phyloP scores from a whole-genome alignment of 495 filamentous ascomycete species.

The Cairneyella variabilis region DNA sequence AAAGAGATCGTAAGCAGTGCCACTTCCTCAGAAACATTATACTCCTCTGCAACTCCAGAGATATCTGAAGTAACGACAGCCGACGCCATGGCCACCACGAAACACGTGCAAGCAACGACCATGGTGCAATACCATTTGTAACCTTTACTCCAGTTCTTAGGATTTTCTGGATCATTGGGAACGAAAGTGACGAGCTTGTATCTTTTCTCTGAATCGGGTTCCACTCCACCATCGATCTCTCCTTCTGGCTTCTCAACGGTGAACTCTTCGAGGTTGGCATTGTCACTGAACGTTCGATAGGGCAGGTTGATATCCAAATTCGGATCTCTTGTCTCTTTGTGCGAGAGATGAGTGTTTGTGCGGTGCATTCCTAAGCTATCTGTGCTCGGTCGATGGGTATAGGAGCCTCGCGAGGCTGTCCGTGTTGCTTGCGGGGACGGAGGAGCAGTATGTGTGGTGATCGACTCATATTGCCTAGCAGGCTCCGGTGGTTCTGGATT shows the following conservation, averaged over 20 bases:
- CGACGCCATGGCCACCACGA: constrained; percentile 61
- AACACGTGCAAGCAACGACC: constrained; percentile 60
- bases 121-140: constrained; percentile 68
- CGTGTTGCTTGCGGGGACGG: constrained; percentile 2
- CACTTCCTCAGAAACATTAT: constrained; percentile 62
- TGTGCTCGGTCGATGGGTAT: background rate
- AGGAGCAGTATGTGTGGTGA: constrained; percentile 1
- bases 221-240: constrained; percentile 56
- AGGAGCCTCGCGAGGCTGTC: constrained; percentile 7
- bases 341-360: constrained; percentile 11
- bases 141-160: constrained; percentile 63
- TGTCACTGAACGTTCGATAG: constrained; percentile 53
- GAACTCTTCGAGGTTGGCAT: constrained; percentile 63
- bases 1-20: constrained; percentile 63
- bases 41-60: constrained; percentile 51
- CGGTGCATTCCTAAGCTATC: background rate
- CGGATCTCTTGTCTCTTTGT: constrained; percentile 24
- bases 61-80: constrained; percentile 69
- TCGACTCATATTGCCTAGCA: constrained; percentile 1
- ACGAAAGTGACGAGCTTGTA: constrained; percentile 74
- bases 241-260: constrained; percentile 54
- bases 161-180: constrained; percentile 61
- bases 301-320: constrained; percentile 51
- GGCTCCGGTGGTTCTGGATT: constrained; percentile 7
- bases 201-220: constrained; percentile 45